Conservation (phyloP, 2,329 filamentous ascomycete species). For the Chrysoporthe austroafricana region DNA sequence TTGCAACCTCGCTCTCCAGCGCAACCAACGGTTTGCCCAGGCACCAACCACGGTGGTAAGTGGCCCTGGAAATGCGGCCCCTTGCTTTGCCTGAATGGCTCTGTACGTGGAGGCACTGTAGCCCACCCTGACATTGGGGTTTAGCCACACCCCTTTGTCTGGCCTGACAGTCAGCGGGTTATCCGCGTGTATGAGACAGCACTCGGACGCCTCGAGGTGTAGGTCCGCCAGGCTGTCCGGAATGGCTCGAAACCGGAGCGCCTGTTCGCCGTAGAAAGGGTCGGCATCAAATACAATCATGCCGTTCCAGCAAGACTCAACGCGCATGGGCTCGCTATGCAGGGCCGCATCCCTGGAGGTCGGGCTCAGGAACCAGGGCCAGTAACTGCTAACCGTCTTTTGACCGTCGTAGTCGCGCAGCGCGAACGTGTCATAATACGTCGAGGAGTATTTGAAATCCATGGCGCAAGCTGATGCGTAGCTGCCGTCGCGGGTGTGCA, state of each 20-base stretch:
- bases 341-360: constrained; percentile 50
- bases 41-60: constrained; percentile 55
- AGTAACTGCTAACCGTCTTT: constrained; percentile 55
- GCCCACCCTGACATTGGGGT: constrained; percentile 70
- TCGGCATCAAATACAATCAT: constrained; percentile 52
- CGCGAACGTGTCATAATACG: constrained; percentile 66
- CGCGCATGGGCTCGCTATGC: constrained; percentile 55
- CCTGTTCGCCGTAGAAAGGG: constrained; percentile 49
- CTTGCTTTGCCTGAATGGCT: constrained; percentile 49
- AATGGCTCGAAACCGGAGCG: constrained; percentile 64
- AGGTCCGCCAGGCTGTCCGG: constrained; percentile 61
- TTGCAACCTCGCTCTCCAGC: constrained; percentile 49
- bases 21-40: constrained; percentile 61
- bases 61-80: constrained; percentile 50
- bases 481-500: constrained; percentile 56
- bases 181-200: constrained; percentile 76
- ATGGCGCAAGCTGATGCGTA: constrained; percentile 65
- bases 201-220: constrained; percentile 78
- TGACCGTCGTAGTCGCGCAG: constrained; percentile 58
- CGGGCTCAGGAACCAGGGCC: constrained; percentile 61
- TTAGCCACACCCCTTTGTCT: constrained; percentile 64
- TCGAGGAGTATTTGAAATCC: constrained; percentile 58
- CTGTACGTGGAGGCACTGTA: constrained; percentile 61
- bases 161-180: constrained; percentile 58
- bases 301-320: constrained; percentile 73